A percentile compares a stretch with the other conserved stretches of the same genome.
Conservation (phyloP, 2,329 filamentous ascomycete species). For the Botrytis porri region DNA sequence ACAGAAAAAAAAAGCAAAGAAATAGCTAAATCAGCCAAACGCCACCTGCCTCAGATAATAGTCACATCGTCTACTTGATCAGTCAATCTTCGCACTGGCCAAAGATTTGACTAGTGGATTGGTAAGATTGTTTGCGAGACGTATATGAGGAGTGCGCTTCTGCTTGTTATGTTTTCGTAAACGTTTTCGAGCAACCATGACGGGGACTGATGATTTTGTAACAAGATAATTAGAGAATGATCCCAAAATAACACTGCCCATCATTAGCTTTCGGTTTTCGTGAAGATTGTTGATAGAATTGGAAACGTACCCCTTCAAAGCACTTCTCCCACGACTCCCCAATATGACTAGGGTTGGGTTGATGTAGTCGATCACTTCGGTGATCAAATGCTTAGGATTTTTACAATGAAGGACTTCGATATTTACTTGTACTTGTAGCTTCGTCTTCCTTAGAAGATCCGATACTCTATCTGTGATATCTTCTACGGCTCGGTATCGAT, state of each 20-base stretch:
- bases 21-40: background rate
- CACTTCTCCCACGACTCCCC: constrained; percentile 85
- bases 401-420: constrained; percentile 98
- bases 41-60: background rate
- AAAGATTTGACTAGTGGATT: constrained; percentile 47
- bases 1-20: background rate
- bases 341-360: constrained; percentile 90
- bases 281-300: constrained; percentile 17
- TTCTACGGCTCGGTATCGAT: constrained; percentile 76
- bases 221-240: constrained; percentile 98
- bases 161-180: constrained; percentile 83
- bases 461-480: constrained; percentile 81
- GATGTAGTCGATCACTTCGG: constrained; percentile 92
- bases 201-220: constrained; percentile 91
- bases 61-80: background rate
- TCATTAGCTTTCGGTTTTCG: constrained; percentile 30
- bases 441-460: constrained; percentile 84
- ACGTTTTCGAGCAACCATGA: constrained; percentile 95
- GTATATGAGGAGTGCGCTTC: constrained; percentile 61
- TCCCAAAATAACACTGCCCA: constrained; percentile 76
- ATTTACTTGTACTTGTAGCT: constrained; percentile 86
- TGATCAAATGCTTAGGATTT: constrained; percentile 92
- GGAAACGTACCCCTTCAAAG: constrained; percentile 75
- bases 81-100: constrained; percentile 24
- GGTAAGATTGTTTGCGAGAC: constrained; percentile 77